Conservation (phyloP, 192 early-diverging fungal species). For the Fimicolochytrium jonesii region DNA sequence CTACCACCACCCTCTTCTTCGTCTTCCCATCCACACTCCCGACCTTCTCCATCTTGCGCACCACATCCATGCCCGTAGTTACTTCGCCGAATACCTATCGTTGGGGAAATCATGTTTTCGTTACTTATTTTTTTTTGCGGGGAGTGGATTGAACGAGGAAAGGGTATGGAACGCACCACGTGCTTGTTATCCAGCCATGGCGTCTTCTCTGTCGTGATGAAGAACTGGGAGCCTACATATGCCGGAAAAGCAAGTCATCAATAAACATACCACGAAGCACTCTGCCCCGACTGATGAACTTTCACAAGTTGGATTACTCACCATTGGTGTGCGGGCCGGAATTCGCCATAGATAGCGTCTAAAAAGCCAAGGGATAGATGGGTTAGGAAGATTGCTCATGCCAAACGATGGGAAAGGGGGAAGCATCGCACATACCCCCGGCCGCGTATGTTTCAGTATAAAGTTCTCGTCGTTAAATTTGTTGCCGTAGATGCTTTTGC, state of each 20-base stretch:
- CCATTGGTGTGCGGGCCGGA: constrained; percentile 84
- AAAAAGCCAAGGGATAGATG: background rate
- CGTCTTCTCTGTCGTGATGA: constrained; percentile 79
- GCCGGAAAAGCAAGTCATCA: too few relatives aligned
- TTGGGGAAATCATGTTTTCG: too few relatives aligned
- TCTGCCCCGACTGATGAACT: too few relatives aligned
- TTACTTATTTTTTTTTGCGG: too few relatives aligned
- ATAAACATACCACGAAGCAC: too few relatives aligned
- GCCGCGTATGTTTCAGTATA: constrained; percentile 44
- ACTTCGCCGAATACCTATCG: constrained; percentile 51
- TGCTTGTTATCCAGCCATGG: constrained; percentile 87
- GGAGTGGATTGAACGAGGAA: too few relatives aligned
- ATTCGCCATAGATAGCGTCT: constrained; percentile 86
- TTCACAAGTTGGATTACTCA: constrained; percentile 6
- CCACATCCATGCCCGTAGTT: constrained; percentile 58
- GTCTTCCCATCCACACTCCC: constrained; percentile 54
- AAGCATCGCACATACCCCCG: constrained; percentile 44
- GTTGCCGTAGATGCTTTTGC: constrained; percentile 82
- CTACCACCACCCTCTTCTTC: constrained; percentile 52
- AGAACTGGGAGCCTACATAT: constrained; percentile 77
- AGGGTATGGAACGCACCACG: constrained; percentile 63
- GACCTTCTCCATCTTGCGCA: constrained; percentile 56
- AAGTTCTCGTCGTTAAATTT: constrained; percentile 72
- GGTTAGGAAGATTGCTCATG: too few relatives aligned
- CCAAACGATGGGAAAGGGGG: too few relatives aligned